Evolutionary conservation across 768 basidiomycete genomes (phyloP).

Genomic region (Lentinula edodes): DNA sequence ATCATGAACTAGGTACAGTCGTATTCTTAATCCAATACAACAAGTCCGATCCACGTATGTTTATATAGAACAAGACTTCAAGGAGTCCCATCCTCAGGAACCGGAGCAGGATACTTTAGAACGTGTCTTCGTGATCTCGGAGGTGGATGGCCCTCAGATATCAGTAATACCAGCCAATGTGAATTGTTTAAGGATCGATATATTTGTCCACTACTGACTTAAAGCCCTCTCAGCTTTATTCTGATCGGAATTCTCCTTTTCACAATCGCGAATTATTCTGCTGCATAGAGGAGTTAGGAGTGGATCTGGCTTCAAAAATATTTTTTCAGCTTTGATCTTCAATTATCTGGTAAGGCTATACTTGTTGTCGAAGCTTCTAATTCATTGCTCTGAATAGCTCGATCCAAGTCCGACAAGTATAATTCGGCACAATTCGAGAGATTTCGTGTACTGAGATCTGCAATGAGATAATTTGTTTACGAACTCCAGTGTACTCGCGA

Average conservation of each 20-base stretch:
- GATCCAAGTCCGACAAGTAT: background rate
- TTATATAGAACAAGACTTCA: slow-evolving; percentile 1
- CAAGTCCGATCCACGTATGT: background rate
- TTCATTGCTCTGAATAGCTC: no score
- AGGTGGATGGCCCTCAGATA: background rate
- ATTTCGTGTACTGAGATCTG: background rate
- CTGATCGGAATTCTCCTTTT: slow-evolving; percentile 23
- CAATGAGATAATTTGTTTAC: background rate
- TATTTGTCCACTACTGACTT: slow-evolving; percentile 6
- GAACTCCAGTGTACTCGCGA: background rate
- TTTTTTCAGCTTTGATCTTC: slow-evolving; percentile 22
- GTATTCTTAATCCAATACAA: background rate
- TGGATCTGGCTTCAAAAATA: slow-evolving; percentile 34
- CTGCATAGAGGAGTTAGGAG: slow-evolving; percentile 42
- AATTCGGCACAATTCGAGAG: background rate
- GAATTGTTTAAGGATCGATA: slow-evolving; percentile 7
- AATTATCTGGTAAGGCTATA: background rate
- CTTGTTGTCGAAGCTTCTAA: no score
- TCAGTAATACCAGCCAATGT: slow-evolving; percentile 7
- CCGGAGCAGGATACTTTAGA: slow-evolving; percentile 1
- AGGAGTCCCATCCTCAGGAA: background rate
- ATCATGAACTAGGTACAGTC: slow-evolving; percentile 14
- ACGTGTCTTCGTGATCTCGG: background rate
- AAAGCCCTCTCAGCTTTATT: slow-evolving; percentile 13
- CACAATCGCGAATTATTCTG: slow-evolving; percentile 27